Evolutionary conservation across 139 green algal genomes (phyloP).

Genomic region (Coelastrella sp.): DNA sequence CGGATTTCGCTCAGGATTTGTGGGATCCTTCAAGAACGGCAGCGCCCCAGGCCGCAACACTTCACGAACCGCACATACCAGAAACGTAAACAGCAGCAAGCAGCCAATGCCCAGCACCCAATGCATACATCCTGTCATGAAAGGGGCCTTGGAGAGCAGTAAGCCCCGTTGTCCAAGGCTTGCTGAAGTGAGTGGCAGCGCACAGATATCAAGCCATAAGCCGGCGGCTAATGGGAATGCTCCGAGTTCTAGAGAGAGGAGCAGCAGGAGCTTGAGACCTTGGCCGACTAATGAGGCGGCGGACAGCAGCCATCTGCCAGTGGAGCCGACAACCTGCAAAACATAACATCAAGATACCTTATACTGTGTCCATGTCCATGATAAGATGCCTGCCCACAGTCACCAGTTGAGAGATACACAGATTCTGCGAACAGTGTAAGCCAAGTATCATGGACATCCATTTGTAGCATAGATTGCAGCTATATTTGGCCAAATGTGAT

Average conservation of each 20-base stretch:
- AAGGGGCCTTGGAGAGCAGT: neutral
- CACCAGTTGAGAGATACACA: too few species aligned
- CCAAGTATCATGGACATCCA: too few species aligned
- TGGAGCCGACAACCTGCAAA: conserved; percentile 36
- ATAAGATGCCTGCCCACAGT: too few species aligned
- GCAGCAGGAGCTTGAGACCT: conserved; percentile 40
- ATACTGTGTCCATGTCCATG: too few species aligned
- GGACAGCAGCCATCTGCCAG: conserved; percentile 22
- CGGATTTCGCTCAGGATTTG: conserved; percentile 45
- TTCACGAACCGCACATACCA: conserved; percentile 40
- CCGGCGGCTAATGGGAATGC: conserved; percentile 39
- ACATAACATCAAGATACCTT: too few species aligned
- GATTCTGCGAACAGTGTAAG: too few species aligned
- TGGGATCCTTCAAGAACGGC: conserved; percentile 49
- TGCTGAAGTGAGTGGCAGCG: conserved; percentile 37
- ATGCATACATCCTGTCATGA: conserved; percentile 43
- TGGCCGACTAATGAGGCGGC: neutral
- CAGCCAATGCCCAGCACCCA: conserved; percentile 49
- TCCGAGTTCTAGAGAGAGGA: conserved; percentile 45
- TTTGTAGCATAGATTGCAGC: neutral
- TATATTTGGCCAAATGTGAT: neutral
- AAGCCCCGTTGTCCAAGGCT: conserved; percentile 11
- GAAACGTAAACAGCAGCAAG: conserved; percentile 45
- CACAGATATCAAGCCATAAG: conserved; percentile 48
- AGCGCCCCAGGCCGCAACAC: conserved; percentile 53